Conservation (phyloP, 1,139 yeast genomes). For the Zygotorulaspora mrakii region DNA sequence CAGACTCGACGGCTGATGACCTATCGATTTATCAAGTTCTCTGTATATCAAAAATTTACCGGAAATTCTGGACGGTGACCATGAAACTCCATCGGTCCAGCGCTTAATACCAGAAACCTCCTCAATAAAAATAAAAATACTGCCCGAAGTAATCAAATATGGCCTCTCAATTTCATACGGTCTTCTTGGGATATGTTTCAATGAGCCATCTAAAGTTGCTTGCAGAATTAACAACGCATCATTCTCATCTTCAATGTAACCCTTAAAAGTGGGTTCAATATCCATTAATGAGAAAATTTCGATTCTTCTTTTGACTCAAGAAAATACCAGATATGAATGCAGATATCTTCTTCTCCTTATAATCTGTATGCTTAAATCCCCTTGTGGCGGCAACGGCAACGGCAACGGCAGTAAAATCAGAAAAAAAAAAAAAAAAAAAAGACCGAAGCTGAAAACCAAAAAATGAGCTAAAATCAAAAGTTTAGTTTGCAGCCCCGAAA, state of each 20-base stretch:
- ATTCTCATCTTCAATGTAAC: conserved; percentile 75
- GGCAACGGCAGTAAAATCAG: neutral
- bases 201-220: conserved; percentile 59
- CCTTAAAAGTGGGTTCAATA: conserved; percentile 61
- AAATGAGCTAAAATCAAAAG: no score
- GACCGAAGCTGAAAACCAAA: no score
- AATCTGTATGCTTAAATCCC: no score
- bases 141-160: conserved; percentile 66
- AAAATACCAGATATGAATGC: neutral
- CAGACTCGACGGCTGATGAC: conserved; percentile 4
- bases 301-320: neutral
- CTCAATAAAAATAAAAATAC: conserved; percentile 80
- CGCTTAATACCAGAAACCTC: conserved; percentile 79
- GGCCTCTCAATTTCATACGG: conserved; percentile 79
- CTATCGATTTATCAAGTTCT: conserved; percentile 50
- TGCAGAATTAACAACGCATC: conserved; percentile 84
- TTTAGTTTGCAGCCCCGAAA: no score
- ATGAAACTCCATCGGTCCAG: conserved; percentile 92
- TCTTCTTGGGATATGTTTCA: conserved; percentile 68
- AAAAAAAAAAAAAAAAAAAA: neutral
- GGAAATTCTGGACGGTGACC: conserved; percentile 86
- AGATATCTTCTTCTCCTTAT: no score
- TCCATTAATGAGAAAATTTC: conserved; percentile 19
- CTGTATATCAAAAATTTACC: conserved; percentile 82
- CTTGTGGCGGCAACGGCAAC: no score